A percentile compares a stretch with the other conserved stretches of the same genome.
Evolutionary conservation across 495 filamentous ascomycete genomes (phyloP).

Genomic region (Podospora pseudopauciseta): DNA sequence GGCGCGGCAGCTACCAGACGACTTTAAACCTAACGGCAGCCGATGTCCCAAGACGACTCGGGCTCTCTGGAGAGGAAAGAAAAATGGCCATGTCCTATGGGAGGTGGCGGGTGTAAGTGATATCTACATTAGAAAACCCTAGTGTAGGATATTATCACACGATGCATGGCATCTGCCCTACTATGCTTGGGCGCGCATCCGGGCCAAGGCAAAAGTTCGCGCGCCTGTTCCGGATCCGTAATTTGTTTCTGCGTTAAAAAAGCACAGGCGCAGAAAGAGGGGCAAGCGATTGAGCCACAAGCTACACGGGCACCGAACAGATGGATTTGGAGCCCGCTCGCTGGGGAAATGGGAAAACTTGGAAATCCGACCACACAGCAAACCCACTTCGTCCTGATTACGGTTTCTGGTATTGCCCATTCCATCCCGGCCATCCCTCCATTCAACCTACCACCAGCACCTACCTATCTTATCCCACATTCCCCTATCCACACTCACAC

Average conservation of each 20-base stretch:
- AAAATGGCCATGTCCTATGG: neutral
- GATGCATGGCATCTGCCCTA: neutral
- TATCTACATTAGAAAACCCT: neutral
- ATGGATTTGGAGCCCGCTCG: neutral
- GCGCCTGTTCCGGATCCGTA: slow-evolving; percentile 5
- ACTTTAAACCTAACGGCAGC: neutral
- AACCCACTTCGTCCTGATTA: slow-evolving; percentile 14
- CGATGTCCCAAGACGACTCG: neutral
- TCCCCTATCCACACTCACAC: neutral
- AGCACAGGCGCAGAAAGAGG: neutral
- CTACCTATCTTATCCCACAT: neutral
- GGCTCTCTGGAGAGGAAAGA: neutral
- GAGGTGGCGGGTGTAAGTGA: neutral
- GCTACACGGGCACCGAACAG: neutral
- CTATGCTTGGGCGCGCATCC: neutral
- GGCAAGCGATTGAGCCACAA: neutral
- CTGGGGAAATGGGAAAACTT: slow-evolving; percentile 20
- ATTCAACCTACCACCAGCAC: neutral
- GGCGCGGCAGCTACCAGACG: slow-evolving; percentile 5
- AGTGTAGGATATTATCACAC: neutral
- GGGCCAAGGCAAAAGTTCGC: neutral
- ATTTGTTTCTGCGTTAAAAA: slow-evolving; percentile 1
- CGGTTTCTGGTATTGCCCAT: slow-evolving; percentile 6
- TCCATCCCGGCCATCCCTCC: slow-evolving; percentile 5
- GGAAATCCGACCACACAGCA: slow-evolving; percentile 19